phyloP scores from a whole-genome alignment of 352 stramenopile genomes.

The Phytophthora podocarpi region DNA sequence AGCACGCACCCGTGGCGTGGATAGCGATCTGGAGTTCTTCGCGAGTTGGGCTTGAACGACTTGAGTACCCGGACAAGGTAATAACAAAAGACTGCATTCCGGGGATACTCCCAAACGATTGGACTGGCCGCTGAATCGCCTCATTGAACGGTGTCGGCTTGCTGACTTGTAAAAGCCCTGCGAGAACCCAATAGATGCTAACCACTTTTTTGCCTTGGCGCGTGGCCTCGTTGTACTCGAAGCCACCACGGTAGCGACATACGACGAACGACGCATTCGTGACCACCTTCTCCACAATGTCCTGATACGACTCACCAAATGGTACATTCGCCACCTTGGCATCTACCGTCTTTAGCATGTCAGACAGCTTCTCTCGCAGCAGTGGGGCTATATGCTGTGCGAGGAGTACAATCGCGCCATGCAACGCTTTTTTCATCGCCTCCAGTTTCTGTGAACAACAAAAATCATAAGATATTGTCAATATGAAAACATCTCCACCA shows the following conservation, averaged over 20 bases:
- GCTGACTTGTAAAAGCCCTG: constrained; percentile 45
- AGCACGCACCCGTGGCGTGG: constrained; percentile 81
- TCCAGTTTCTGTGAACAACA: constrained; percentile 44
- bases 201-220: constrained; percentile 75
- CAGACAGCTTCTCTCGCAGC: constrained; percentile 64
- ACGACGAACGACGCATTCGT: constrained; percentile 83
- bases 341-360: constrained; percentile 70
- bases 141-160: constrained; percentile 48
- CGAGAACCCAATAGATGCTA: constrained; percentile 83
- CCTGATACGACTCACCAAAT: constrained; percentile 67
- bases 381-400: constrained; percentile 75
- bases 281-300: constrained; percentile 82
- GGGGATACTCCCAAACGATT: constrained; percentile 65
- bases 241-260: constrained; percentile 77
- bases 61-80: constrained; percentile 85
- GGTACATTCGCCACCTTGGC: constrained; percentile 84
- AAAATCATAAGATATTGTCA: constrained; percentile 2
- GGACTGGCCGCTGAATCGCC: constrained; percentile 61
- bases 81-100: constrained; percentile 86
- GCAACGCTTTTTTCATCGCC: constrained; percentile 55
- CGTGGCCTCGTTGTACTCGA: constrained; percentile 81
- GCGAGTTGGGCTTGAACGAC: constrained; percentile 69
- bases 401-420: constrained; percentile 70
- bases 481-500: not conserved
- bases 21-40: constrained; percentile 88